A percentile compares a stretch with the other conserved stretches of the same genome.
phyloP scores from a whole-genome alignment of 1,139 yeast species.

The Yamadazyma dendronema region DNA sequence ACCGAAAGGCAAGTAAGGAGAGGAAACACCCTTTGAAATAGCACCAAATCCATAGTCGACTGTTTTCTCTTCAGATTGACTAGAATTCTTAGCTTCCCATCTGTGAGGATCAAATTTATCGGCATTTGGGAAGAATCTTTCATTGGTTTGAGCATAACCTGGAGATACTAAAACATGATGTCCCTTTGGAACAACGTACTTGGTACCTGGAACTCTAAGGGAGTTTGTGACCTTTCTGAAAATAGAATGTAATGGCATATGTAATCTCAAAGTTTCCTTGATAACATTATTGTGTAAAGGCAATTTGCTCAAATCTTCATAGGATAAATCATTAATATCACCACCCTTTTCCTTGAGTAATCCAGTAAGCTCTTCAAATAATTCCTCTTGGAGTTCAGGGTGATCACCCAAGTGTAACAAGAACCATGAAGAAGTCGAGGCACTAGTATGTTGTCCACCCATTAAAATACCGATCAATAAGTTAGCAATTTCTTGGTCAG shows the following conservation, averaged over 20 bases:
- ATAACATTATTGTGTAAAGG: conserved; percentile 78
- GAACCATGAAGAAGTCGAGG: conserved; percentile 95
- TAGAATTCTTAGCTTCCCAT: conserved; percentile 56
- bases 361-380: conserved; percentile 68
- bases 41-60: conserved; percentile 96
- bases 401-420: conserved; percentile 84
- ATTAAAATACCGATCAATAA: conserved; percentile 90
- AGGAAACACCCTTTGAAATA: conserved; percentile 90
- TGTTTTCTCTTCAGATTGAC: conserved; percentile 46
- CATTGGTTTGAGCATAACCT: conserved; percentile 81
- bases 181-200: conserved; percentile 82
- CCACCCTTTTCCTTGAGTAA: conserved; percentile 59
- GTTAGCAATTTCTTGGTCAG: conserved; percentile 93
- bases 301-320: conserved; percentile 81
- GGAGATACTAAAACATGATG: conserved; percentile 92
- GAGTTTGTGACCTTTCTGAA: conserved; percentile 86
- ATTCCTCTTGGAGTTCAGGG: conserved; percentile 79
- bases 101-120: conserved; percentile 75
- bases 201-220: conserved; percentile 76
- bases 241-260: conserved; percentile 93
- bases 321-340: conserved; percentile 54
- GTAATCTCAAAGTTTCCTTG: conserved; percentile 92
- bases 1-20: conserved; percentile 96
- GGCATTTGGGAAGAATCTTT: conserved; percentile 75
- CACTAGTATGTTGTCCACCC: conserved; percentile 99